Percentiles rank a stretch among this genome's conserved stretches.
These are phyloP conservation scores for Clitoria ternatea DNA, from an alignment of 306 rosid species.

Conservation along the genomic window DNA sequence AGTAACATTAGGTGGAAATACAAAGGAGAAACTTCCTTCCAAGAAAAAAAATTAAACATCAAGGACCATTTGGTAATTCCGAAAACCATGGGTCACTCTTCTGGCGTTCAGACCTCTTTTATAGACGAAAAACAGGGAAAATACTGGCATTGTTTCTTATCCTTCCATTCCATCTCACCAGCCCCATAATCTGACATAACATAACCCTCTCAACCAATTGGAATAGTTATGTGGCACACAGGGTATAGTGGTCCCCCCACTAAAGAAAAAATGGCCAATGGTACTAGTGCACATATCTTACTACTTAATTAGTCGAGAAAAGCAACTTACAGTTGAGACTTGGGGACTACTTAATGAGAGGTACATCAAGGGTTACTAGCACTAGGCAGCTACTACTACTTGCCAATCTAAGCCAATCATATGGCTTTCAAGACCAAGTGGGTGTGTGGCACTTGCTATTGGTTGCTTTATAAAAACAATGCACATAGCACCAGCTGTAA, in stretches of 20 bases:
- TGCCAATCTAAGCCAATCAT: not conserved
- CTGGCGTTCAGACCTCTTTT: not conserved
- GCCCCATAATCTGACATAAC: constrained; percentile 11
- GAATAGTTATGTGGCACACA: constrained; percentile 52
- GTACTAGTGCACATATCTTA: not conserved
- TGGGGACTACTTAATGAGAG: not conserved
- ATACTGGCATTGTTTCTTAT: not conserved
- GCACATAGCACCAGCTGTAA: constrained; percentile 6
- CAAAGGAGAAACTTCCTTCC: too few relatives aligned
- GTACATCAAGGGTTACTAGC: not conserved
- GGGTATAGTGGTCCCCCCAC: constrained; percentile 35
- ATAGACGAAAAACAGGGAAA: not conserved
- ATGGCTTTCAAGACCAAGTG: constrained; percentile 30
- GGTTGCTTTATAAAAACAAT: constrained; percentile 25
- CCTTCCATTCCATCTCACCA: not conserved
- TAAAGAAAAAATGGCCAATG: not conserved
- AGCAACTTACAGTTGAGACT: constrained; percentile 31
- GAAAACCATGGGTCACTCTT: not conserved
- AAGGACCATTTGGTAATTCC: too few relatives aligned
- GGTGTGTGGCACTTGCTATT: constrained; percentile 5
- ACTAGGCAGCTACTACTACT: not conserved
- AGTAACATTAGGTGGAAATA: too few relatives aligned
- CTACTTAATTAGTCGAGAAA: constrained; percentile 49
- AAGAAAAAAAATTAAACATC: too few relatives aligned
- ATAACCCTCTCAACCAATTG: constrained; percentile 31